phyloP scores from a whole-genome alignment of 352 stramenopile genomes.

The Globisporangium lucens region DNA sequence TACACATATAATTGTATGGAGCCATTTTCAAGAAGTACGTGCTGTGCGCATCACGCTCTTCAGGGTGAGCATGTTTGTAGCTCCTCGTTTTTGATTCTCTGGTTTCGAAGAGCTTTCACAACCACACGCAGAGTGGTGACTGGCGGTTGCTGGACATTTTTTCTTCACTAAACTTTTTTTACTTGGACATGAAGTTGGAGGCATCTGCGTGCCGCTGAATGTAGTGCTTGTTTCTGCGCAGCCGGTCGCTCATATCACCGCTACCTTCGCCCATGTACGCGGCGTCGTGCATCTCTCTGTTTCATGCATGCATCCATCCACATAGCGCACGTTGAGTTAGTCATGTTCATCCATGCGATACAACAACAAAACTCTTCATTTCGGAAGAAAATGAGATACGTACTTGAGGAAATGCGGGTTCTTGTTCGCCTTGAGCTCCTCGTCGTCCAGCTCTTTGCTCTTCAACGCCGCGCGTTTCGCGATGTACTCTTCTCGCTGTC shows the following conservation, averaged over 20 bases:
- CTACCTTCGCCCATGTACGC: slow-evolving; percentile 59
- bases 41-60: not conserved
- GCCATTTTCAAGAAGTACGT: not conserved
- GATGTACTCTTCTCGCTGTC: slow-evolving; percentile 63
- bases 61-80: not conserved
- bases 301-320: not conserved
- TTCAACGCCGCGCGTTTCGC: slow-evolving; percentile 47
- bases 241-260: slow-evolving; percentile 66
- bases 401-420: slow-evolving; percentile 83
- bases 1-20: not conserved
- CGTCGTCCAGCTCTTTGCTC: slow-evolving; percentile 50
- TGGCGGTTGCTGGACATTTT: not conserved
- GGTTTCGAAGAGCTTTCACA: not conserved
- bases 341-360: not conserved
- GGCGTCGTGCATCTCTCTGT: slow-evolving; percentile 62
- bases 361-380: not conserved
- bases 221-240: slow-evolving; percentile 82
- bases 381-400: slow-evolving; percentile 12
- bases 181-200: slow-evolving; percentile 80
- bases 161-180: slow-evolving; percentile 8
- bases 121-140: not conserved
- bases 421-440: slow-evolving; percentile 40
- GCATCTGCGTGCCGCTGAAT: slow-evolving; percentile 78
- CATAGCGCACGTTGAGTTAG: not conserved
- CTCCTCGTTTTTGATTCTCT: not conserved